Base-by-base conservation (phyloP, 352 stramenopile species). In the Phytophthora pisi region DNA sequence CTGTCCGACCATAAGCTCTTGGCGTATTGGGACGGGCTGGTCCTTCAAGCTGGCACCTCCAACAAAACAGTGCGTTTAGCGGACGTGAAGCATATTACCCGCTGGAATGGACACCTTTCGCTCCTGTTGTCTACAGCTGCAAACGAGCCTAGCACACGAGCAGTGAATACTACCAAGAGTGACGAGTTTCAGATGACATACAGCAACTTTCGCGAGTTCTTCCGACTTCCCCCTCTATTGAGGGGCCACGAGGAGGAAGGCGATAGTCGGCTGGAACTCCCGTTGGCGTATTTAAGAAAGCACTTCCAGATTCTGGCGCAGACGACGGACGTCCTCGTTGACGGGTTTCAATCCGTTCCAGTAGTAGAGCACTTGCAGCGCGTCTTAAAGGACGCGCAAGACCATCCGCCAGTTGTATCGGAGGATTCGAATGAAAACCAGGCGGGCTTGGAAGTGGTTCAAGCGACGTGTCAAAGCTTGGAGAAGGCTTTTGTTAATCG, bases 1-100 rank as follows among this genome's bases (percentile, higher is more conserved):
- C 8, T 55, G 0, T 61, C 65, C 13, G 52, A 68, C 9, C 45
- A 46, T 15, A 72, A 72, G 20, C 6, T 72, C 9, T 6, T n/a
- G 13, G 64, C 45, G 7, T 57, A 62, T 50, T 72, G 64, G 64
- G 64, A 72, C 11, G 64, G 64, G 1, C 16, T 72, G 5, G 5
- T 59, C 5, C 38, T 72, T 50, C 57, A 72, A 59, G 8, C 36
- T 3, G 64, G 51, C 15, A 56, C 13, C 28, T 66, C 57, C 5
- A 62, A 57, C 6, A 52, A 61, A 49, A 63, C 38, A 9, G 46
- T 67, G 13, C 43, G 43, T 31, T 15, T 59, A 28, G 28, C 10
- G 6, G 51, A 56, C 11, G 45, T 67, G 6, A 72, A 43, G 36
- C 20, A 40, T 5, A 45, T 66, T 24, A n/a, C 50, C 5, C 64